Evolutionary conservation across 139 green algal genomes (phyloP), one percentile per base, ranked within the genome.

Genomic region (Chlamydomonas incerta): DNA sequence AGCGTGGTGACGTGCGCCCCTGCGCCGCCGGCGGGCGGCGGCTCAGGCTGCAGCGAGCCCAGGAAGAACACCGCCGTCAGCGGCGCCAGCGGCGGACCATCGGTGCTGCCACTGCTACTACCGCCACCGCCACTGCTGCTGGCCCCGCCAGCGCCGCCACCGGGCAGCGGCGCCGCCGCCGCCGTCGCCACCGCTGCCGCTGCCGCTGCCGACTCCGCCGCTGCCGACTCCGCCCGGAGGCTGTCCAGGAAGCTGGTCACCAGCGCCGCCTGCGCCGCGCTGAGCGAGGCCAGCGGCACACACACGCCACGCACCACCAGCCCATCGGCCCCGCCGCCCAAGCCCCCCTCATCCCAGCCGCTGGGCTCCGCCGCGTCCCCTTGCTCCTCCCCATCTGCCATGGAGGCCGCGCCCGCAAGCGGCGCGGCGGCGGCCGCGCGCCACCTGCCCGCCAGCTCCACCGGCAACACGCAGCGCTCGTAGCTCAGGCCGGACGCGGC

Each of bases 261-360:
- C n/a, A 83, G 37, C 17, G 41, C 63, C 3, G 77, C 63, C 63
- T 83, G 77, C 4, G 28, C 17, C 11, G 15, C 13, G 63, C 77
- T 83, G 28, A 83, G 63, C 29, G 77, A 17, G 1, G 77, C 62
- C 37, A 83, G 77, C 63, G 77, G 77, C 46, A 83, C 77, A 17
- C 57, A 34, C 15, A 83, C 63, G 62, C 77, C 77, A 29, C 77
- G 63, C 63, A 74, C 31, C 29, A 70, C 63, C 41, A 50, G 41
- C 41, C 41, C 41, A 50, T 50, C 41, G 41, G 41, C 41, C 6
- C 41, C 41, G 41, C 41, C 41, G 41, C 41, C n/a, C 41, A 50
- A 50, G 41, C 41, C 41, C 41, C 41, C 41, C 41, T 50, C 8
- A 50, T 50, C 41, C n/a, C n/a, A n/a, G n/a, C n/a, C n/a, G n/a